Conservation (phyloP, 1,284 basidiomycete species). For the Fistulina hepatica region DNA sequence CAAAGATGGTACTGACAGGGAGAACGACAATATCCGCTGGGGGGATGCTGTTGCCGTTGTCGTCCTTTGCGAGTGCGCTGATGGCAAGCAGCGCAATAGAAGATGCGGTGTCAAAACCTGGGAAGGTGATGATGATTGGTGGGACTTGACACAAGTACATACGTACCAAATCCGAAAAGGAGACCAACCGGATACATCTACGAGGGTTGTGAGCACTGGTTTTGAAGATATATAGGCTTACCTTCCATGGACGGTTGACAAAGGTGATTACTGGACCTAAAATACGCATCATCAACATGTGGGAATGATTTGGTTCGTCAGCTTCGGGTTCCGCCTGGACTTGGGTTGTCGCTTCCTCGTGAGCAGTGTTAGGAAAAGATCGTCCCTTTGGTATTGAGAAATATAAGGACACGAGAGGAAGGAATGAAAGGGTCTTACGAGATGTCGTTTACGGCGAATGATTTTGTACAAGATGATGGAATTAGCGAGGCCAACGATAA, state of each 20-base stretch:
- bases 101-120: slow-evolving; percentile 84
- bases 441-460: slow-evolving; percentile 32
- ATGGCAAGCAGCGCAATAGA: slow-evolving; percentile 77
- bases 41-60: slow-evolving; percentile 41
- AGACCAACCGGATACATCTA: slow-evolving; percentile 86
- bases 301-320: slow-evolving; percentile 29
- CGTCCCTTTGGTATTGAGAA: slow-evolving; percentile 11
- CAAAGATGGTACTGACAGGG: slow-evolving; percentile 38
- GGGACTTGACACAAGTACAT: neutral
- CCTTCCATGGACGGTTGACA: slow-evolving; percentile 81
- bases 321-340: slow-evolving; percentile 20
- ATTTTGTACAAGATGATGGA: slow-evolving; percentile 61
- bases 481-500: slow-evolving; percentile 74
- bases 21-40: slow-evolving; percentile 62
- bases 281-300: slow-evolving; percentile 69
- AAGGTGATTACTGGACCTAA: slow-evolving; percentile 71
- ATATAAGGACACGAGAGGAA: neutral
- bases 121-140: neutral
- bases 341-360: slow-evolving; percentile 16
- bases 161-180: slow-evolving; percentile 70
- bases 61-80: slow-evolving; percentile 60
- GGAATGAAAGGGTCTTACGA: too few relatives aligned
- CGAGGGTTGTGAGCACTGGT: slow-evolving; percentile 3
- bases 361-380: slow-evolving; percentile 10
- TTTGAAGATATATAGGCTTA: slow-evolving; percentile 16